These are phyloP conservation scores for Hirschioporus abietinus DNA, from an alignment of 768 basidiomycete species.

Conservation along the genomic window DNA sequence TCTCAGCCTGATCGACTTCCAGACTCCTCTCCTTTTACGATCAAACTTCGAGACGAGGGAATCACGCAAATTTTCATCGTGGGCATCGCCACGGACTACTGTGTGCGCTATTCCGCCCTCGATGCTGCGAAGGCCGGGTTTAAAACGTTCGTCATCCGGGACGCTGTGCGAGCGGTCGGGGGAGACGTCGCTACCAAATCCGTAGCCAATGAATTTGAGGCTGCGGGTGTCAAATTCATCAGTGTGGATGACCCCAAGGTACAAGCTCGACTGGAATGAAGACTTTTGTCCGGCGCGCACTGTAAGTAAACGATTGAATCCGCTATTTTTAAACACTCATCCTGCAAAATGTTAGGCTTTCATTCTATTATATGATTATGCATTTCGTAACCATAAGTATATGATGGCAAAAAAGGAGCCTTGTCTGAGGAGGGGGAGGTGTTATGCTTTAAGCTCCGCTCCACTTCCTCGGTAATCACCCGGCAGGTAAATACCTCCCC, in stretches of 20 bases:
- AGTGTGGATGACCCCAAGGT: not conserved
- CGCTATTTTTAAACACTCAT: too few species aligned
- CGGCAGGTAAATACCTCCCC: too few species aligned
- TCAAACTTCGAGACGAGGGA: conserved; percentile 13
- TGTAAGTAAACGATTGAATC: too few species aligned
- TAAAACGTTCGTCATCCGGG: conserved; percentile 17
- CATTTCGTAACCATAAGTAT: too few species aligned
- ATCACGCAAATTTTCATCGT: conserved; percentile 29
- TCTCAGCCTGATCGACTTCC: conserved; percentile 18
- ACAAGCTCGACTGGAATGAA: too few species aligned
- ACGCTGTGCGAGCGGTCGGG: conserved; percentile 18
- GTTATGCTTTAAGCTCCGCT: too few species aligned
- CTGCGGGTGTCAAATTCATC: not conserved
- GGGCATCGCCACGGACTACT: conserved; percentile 39
- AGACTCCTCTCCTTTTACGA: conserved; percentile 16
- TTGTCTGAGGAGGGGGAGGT: too few species aligned
- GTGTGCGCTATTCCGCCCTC: conserved; percentile 28
- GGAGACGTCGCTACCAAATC: not conserved
- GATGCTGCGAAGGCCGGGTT: conserved; percentile 25
- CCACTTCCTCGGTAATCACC: too few species aligned
- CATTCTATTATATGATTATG: too few species aligned
- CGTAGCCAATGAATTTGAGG: not conserved
- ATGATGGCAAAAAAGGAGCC: too few species aligned
- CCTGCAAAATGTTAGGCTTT: too few species aligned
- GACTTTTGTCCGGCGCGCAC: too few species aligned